Conservation (phyloP, 2,329 filamentous ascomycete species). For the Furcasterigmium sp. region DNA sequence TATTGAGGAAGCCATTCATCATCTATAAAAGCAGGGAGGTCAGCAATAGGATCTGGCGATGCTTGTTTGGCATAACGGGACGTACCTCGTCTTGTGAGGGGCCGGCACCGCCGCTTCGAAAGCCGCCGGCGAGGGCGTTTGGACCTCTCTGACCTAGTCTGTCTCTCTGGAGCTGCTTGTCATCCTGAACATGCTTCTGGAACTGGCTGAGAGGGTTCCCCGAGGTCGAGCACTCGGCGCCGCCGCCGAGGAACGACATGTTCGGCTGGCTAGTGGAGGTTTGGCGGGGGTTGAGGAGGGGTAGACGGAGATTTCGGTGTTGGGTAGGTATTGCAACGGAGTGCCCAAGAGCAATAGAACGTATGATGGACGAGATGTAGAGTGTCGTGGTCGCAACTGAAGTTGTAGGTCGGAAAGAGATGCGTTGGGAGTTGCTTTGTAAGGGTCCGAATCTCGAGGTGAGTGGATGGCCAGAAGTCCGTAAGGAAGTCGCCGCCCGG, state of each 20-base stretch:
- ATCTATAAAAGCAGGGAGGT: conserved; percentile 48
- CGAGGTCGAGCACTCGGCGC: conserved; percentile 93
- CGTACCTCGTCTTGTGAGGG: conserved; percentile 68
- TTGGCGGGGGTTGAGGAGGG: no score
- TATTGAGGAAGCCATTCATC: conserved; percentile 90
- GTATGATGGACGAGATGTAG: neutral
- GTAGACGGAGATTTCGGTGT: no score
- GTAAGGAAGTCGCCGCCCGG: no score
- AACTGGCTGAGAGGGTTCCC: conserved; percentile 96
- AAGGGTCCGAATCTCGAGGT: no score
- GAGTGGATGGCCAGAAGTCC: no score
- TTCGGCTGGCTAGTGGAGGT: no score
- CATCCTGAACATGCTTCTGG: conserved; percentile 93
- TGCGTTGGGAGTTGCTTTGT: no score
- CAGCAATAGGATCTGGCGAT: conserved; percentile 14
- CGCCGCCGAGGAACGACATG: conserved; percentile 88
- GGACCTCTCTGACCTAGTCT: conserved; percentile 73
- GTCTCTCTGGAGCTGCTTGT: conserved; percentile 91
- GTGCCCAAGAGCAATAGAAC: no score
- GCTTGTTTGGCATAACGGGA: no score
- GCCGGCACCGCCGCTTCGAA: conserved; percentile 66
- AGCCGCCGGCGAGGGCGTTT: conserved; percentile 66
- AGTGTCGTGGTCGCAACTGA: neutral
- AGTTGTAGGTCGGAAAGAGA: neutral
- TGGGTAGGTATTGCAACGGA: no score